Evolutionary conservation across 179 eudicot genomes (phyloP), one percentile per base, ranked within the genome.

Genomic region (Monotropa hypopitys): DNA sequence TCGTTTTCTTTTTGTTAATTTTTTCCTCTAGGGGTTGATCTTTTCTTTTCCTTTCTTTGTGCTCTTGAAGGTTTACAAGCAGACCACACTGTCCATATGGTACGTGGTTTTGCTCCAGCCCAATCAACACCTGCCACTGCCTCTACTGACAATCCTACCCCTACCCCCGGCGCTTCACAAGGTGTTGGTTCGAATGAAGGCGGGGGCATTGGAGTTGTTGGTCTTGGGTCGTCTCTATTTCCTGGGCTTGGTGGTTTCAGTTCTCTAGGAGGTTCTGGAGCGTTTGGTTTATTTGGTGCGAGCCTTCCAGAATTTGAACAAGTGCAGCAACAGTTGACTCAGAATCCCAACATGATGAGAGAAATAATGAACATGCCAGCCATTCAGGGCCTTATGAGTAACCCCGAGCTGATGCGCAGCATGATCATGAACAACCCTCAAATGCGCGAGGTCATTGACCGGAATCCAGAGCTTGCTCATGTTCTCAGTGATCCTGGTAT

Each of bases 361-460:
- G 99, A 96, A 32, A 91, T 93, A 75, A 89, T 93, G 94, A 90
- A 93, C 84, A 91, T 80, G 89, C 99, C 99, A 26, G 92, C 90
- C 76, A 88, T 93, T 76, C 99, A 96, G 83, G 88, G 87, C 82
- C 76, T 96, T 72, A 91, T 96, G 98, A 93, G 89, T 74, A 93
- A 93, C 83, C 99, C 99, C 18, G 99, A 96, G 57, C 81, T 94
- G 59, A 91, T 96, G 89, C 90, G 96, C 72, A 88, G 87, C 82
- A 51, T 93, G 84, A 89, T 96, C 38, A 96, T 91, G 98, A 94
- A 81, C 87, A 96, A 96, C 80, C 97, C 99, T 79, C 99, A 96
- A 67, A 96, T 96, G 99, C 98, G 98, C 43, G 98, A 96, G 76
- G 91, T 96, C 74, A 94, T 93, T 81, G 99, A 96, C 73, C 89